Base-by-base conservation (phyloP, 768 basidiomycete species). In the Rhizopogon salebrosus region DNA sequence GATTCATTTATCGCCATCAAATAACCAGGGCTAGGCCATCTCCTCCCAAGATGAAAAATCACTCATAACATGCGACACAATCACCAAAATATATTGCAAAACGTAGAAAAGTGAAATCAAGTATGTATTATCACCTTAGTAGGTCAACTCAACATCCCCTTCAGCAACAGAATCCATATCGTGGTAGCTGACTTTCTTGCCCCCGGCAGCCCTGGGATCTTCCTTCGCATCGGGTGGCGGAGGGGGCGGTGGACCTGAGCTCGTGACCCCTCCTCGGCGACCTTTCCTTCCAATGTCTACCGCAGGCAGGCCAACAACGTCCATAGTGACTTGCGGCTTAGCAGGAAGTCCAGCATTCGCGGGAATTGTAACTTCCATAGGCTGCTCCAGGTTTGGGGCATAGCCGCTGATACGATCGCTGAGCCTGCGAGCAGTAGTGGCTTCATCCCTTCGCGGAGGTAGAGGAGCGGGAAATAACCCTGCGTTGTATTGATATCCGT, bases 81-180 rank as follows among this genome's bases (percentile, higher is more conserved):
- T 58, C 41, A 57, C 60, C 54, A 24, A 37, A 46, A 41, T 55
- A 52, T 57, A 69, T 63, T 67, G 68, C 63, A 61, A 70, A 57
- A 55, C 29, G 26, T 57, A 60, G 62, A 55, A 51, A 53, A 49
- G 20, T 45, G 36, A 50, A 10, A 54, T 58, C 59, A 61, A 23
- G 51, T 54, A 53, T 63, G 54, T 57, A 48, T 52, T 39, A 52
- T 26, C 42, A 66, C 54, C 50, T 71, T 55, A 72, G 52, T 72
- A 72, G 27, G 70, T 68, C 62, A 84, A 66, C 64, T 84, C 83
- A 62, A 82, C 80, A 67, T 82, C 85, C 36, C 80, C 86, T 77
- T 89, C 89, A 26, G 92, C 89, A 59, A 92, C 90, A 67, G 89
- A 74, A 74, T 98, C 95, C 85, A 97, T 90, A 70, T 98, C 95